Conservation (phyloP, 2,329 filamentous ascomycete species). For the Hypoxylon sp. region DNA sequence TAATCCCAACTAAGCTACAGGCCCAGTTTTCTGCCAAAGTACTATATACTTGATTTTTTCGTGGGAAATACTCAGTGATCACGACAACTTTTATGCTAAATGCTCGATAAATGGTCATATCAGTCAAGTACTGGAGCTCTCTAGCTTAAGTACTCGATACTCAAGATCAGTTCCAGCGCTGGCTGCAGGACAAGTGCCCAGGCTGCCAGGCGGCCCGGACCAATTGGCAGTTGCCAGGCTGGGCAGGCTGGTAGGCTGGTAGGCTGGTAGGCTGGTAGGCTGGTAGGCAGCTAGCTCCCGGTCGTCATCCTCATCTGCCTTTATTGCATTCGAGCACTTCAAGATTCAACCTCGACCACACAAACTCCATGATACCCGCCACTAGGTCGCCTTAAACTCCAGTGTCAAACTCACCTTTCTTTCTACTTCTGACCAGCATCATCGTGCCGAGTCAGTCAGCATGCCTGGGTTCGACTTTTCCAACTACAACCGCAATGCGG, state of each 20-base stretch:
- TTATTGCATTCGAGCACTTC: conserved; percentile 8
- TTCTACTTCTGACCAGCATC: not conserved
- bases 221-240: too few relatives aligned
- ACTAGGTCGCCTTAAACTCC: not conserved
- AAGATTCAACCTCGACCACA: conserved; percentile 2
- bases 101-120: too few relatives aligned
- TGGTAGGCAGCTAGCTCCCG: conserved; percentile 42
- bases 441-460: conserved; percentile 47
- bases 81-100: too few relatives aligned
- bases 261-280: not conserved
- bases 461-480: conserved; percentile 99
- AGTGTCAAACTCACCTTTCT: not conserved
- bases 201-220: too few relatives aligned
- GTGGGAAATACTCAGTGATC: too few relatives aligned
- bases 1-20: conserved; percentile 12
- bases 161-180: too few relatives aligned
- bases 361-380: conserved; percentile 1
- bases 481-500: conserved; percentile 99
- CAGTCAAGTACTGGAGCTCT: not conserved
- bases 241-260: too few relatives aligned
- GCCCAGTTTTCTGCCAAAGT: conserved; percentile 2
- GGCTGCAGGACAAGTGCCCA: too few relatives aligned
- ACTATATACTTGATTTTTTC: not conserved
- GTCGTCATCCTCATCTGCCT: conserved; percentile 43
- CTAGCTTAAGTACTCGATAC: not conserved